phyloP scores from a whole-genome alignment of 768 basidiomycete genomes.

The Clitopilus passeckerianus region DNA sequence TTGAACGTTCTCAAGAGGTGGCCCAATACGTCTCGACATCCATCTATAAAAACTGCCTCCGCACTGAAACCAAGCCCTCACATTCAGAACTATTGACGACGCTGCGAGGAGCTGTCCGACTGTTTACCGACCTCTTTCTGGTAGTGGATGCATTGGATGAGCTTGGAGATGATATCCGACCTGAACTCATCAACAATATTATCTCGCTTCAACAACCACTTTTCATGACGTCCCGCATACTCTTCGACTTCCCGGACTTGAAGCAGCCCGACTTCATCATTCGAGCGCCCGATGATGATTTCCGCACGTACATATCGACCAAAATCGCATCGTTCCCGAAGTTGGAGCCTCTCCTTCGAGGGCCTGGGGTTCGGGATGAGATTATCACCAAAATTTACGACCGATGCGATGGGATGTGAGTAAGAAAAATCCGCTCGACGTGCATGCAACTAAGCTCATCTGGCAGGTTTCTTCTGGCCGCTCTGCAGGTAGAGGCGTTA shows the following conservation, averaged over 20 bases:
- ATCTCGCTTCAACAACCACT: not conserved
- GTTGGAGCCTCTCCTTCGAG: not conserved
- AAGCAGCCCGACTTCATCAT: not conserved
- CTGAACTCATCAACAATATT: not conserved
- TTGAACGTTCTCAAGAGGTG: not conserved
- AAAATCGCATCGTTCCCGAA: not conserved
- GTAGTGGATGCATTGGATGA: not conserved
- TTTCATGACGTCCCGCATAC: not conserved
- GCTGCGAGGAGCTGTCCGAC: not conserved
- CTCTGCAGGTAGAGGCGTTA: not conserved
- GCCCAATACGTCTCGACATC: not conserved
- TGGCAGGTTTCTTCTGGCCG: not conserved
- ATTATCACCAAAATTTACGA: not conserved
- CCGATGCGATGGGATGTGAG: not conserved
- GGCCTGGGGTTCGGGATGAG: not conserved
- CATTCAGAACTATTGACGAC: not conserved
- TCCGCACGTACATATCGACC: not conserved
- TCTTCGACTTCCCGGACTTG: not conserved
- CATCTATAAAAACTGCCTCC: not conserved
- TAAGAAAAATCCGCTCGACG: not conserved
- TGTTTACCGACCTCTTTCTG: not conserved
- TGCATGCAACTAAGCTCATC: not conserved
- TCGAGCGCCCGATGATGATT: not conserved
- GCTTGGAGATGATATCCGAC: not conserved
- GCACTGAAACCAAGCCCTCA: not conserved